Base-by-base conservation (phyloP, 345 rosid genomes). In the Toxicodendron radicans region DNA sequence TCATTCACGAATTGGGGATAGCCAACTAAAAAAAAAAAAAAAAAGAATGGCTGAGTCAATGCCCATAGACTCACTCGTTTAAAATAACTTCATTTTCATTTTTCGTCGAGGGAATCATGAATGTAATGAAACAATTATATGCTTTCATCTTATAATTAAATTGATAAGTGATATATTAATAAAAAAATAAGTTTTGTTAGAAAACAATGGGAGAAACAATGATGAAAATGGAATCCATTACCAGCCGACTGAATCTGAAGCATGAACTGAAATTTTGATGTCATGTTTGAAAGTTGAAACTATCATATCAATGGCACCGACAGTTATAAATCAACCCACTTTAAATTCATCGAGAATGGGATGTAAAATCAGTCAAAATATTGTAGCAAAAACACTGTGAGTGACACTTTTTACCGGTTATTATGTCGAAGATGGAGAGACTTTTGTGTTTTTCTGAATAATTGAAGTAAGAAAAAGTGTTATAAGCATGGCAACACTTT, bases 271-370 rank as follows among this genome's bases (percentile, higher is more conserved):
- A 0, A 27, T 17, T 13, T 48, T 23, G 60, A 32, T 13, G 10
- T 20, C 35, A 35, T 30, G 20, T 23, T 61, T 72, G 60, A 61
- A 72, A 72, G 16, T 61, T 72, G 60, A 61, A 72, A 72, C 5
- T 7, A 48, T 72, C 10, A 48, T 62, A 48, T 62, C 7, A 5
- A 61, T 13, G 10, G 68, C 58, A 62, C 68, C 41, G 68, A 62
- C 69, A 49, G 13, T 12, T 11, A 0, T 14, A 21, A 24, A 62
- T 21, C 49, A 62, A 51, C 60, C 59, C 49, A 60, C 75, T 48
- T n/a, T 1, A 48, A 12, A 30, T 49, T 59, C 32, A 32, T 49
- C 27, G 13, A 33, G 12, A 32, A 10, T 12, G 27, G 27, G 27
- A 2, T 27, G 24, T 14, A 7, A 27, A 8, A 20, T 27, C 59